These are phyloP conservation scores for Sambucus nigra DNA, from an alignment of 129 eudicot species.

Conservation along the genomic window DNA sequence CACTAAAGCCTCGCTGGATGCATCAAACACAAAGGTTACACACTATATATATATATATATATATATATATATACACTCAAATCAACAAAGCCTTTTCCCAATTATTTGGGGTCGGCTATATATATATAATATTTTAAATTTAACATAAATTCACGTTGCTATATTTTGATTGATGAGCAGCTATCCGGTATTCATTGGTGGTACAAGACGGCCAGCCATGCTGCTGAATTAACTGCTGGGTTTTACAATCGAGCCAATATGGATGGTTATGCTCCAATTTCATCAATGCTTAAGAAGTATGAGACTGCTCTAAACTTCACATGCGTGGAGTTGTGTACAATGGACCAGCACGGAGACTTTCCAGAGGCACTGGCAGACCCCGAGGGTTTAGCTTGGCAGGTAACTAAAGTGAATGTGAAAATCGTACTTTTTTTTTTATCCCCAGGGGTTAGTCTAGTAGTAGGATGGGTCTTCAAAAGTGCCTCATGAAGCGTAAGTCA, in stretches of 20 bases:
- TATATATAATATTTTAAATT: too few species aligned
- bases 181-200: slow-evolving; percentile 93
- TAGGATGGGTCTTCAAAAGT: too few species aligned
- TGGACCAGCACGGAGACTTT: slow-evolving; percentile 70
- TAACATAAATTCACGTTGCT: background rate
- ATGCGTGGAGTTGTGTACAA: slow-evolving; percentile 69
- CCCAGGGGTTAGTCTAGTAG: too few species aligned
- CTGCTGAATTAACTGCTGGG: slow-evolving; percentile 88
- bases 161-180: slow-evolving; percentile 28
- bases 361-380: slow-evolving; percentile 87
- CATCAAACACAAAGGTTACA: background rate
- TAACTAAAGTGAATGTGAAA: too few species aligned
- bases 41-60: too few species aligned
- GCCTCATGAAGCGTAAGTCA: too few species aligned
- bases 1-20: too few species aligned
- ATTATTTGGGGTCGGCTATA: too few species aligned
- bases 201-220: slow-evolving; percentile 84
- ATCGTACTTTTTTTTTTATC: too few species aligned
- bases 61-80: too few species aligned
- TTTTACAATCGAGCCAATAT: slow-evolving; percentile 64
- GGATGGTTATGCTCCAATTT: slow-evolving; percentile 76
- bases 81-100: too few species aligned
- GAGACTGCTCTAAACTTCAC: slow-evolving; percentile 63
- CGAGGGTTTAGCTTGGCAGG: slow-evolving; percentile 90
- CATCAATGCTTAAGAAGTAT: slow-evolving; percentile 59